Base-by-base conservation (phyloP, 768 basidiomycete genomes). In the Lactarius vividus region DNA sequence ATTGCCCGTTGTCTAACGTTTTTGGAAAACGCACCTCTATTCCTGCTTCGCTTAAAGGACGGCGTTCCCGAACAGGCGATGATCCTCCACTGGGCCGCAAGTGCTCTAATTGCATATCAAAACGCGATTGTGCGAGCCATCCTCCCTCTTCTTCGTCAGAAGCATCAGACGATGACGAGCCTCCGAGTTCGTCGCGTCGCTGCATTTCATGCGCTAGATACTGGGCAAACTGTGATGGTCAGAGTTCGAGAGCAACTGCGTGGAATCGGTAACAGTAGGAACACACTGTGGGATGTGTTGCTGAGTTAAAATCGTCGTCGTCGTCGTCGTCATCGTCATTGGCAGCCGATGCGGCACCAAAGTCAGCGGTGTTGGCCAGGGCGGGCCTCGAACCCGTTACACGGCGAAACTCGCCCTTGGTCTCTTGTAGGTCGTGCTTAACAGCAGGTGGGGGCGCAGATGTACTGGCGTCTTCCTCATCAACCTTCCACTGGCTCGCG, bases 121-220 rank as follows among this genome's bases (percentile, higher is more conserved):
- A 92, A n/a, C 81, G 85, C 10, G 89, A 92, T 53, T 89, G 88
- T 3, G 90, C 81, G 29, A 93, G 75, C 92, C 92, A 94, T 0
- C 91, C 91, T 4, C 85, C 85, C 15, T 91, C 90, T 20, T 91
- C 89, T 11, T 84, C 83, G 55, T 91, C 83, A 1, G 81, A 83
- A 31, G 77, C 74, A 60, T 82, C 83, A 0, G 81, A 77, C 13
- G 71, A 80, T 74, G 65, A 84, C 72, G 74, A 76, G 52, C 82
- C 83, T 28, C 80, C 83, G 65, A 85, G 82, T 58, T 82, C 82
- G 63, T 87, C 87, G 29, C 83, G 79, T 0, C 85, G 78, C 63
- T 85, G 84, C 70, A 92, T 87, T 71, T 92, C 89, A 67, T 88
- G 85, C 6, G 85, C 85, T 35, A 92, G 80, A 73, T 94, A 94